Conservation (phyloP, 371 early-diverging fungal genomes). For the Entomophthora muscae region DNA sequence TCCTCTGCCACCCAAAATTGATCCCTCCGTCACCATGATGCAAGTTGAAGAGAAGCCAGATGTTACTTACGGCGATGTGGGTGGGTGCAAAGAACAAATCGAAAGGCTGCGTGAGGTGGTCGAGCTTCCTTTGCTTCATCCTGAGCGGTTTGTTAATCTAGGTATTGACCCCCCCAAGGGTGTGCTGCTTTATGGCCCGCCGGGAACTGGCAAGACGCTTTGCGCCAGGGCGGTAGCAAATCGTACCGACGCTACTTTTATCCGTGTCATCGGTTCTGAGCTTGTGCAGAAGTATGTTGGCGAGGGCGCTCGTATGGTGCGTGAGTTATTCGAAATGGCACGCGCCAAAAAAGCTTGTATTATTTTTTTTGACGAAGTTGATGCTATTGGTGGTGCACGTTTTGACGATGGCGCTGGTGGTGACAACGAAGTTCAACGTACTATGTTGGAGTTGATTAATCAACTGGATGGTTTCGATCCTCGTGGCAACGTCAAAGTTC, state of each 20-base stretch:
- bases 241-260: constrained; percentile 98
- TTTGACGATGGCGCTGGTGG: constrained; percentile 97
- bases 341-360: constrained; percentile 98
- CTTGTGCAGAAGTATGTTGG: constrained; percentile 99
- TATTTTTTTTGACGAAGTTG: constrained; percentile 99
- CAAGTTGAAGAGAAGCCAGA: constrained; percentile 99
- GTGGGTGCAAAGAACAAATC: constrained; percentile 99
- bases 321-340: constrained; percentile 99
- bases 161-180: constrained; percentile 98
- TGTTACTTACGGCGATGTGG: constrained; percentile 98
- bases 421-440: constrained; percentile 99
- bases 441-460: constrained; percentile 99
- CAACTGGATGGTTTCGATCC: constrained; percentile 99
- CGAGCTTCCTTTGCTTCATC: constrained; percentile 95
- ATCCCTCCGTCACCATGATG: constrained; percentile 99
- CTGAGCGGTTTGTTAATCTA: constrained; percentile 83
- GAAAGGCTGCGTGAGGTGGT: constrained; percentile 99
- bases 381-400: constrained; percentile 99
- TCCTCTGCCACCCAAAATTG: constrained; percentile 99
- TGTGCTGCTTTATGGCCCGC: constrained; percentile 97
- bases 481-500: constrained; percentile 99
- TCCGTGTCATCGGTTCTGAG: constrained; percentile 99
- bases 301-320: constrained; percentile 99
- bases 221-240: constrained; percentile 99
- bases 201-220: constrained; percentile 99